phyloP scores from a whole-genome alignment of 768 basidiomycete genomes.

The Trametes punicea region DNA sequence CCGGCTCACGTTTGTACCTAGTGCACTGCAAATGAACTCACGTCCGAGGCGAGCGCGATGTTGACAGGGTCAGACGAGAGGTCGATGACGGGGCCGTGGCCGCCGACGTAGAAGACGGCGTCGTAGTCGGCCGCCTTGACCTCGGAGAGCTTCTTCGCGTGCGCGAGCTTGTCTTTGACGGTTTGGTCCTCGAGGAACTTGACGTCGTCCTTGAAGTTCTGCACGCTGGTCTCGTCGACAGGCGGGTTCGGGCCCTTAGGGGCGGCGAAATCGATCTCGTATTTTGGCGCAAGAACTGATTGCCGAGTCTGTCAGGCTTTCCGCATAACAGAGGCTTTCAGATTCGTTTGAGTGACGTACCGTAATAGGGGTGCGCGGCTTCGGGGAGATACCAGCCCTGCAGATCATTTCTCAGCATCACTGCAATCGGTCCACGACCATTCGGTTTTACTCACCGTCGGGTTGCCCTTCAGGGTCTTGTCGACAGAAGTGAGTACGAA shows the following conservation, averaged over 20 bases:
- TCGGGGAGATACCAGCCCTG: conserved; percentile 81
- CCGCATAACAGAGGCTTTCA: no score
- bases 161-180: conserved; percentile 48
- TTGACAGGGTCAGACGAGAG: conserved; percentile 56
- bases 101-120: conserved; percentile 77
- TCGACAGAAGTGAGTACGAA: conserved; percentile 73
- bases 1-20: no score
- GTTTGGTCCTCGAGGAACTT: conserved; percentile 58
- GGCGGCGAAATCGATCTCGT: conserved; percentile 43
- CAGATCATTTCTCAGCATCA: background rate
- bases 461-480: conserved; percentile 48
- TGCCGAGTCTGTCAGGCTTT: background rate
- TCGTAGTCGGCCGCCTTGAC: conserved; percentile 61
- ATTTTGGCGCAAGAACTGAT: conserved; percentile 33
- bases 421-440: background rate
- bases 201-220: conserved; percentile 52
- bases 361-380: conserved; percentile 34
- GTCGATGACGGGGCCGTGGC: conserved; percentile 77
- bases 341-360: no score
- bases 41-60: conserved; percentile 54
- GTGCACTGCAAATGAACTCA: conserved; percentile 21
- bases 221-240: conserved; percentile 53
- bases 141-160: conserved; percentile 58
- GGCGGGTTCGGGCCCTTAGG: conserved; percentile 63
- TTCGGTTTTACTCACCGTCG: conserved; percentile 40